These are phyloP conservation scores for Balansia obtecta DNA, from an alignment of 2,329 filamentous ascomycete genomes.

Conservation along the genomic window DNA sequence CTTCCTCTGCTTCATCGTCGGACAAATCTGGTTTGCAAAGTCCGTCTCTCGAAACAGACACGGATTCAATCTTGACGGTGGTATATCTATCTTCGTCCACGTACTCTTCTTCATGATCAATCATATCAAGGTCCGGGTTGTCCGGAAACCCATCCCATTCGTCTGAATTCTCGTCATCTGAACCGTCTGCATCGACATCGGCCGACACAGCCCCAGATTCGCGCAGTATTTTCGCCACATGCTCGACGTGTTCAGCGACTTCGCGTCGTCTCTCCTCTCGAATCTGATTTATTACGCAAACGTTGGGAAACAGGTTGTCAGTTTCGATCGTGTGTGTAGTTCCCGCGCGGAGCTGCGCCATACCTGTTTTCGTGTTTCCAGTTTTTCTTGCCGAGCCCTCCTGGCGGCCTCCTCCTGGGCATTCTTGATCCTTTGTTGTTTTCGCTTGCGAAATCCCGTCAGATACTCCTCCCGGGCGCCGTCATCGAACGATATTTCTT, in stretches of 20 bases:
- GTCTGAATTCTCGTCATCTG: conserved; percentile 26
- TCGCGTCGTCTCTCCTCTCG: conserved; percentile 73
- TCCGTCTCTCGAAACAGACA: conserved; percentile 66
- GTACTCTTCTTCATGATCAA: conserved; percentile 85
- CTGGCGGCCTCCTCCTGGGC: conserved; percentile 73
- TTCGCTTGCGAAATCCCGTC: conserved; percentile 95
- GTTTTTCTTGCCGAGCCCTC: conserved; percentile 64
- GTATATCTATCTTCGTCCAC: conserved; percentile 94
- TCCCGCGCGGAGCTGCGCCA: conserved; percentile 8
- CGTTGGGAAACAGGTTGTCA: neutral
- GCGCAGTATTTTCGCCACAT: conserved; percentile 58
- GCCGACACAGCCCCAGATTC: conserved; percentile 38
- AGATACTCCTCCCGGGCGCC: conserved; percentile 74
- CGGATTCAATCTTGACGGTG: conserved; percentile 84
- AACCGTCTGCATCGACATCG: conserved; percentile 29
- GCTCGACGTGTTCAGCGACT: conserved; percentile 68
- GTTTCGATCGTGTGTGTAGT: neutral
- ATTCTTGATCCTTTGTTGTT: conserved; percentile 69
- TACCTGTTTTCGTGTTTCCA: conserved; percentile 66
- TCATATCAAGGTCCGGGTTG: conserved; percentile 30
- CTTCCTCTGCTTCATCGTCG: conserved; percentile 24
- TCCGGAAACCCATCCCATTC: conserved; percentile 59
- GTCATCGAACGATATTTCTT: conserved; percentile 78
- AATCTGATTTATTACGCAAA: conserved; percentile 38
- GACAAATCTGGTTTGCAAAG: conserved; percentile 40